These are phyloP conservation scores for Berkeleyomyces basicola DNA, from an alignment of 2,329 filamentous ascomycete genomes.

Conservation along the genomic window DNA sequence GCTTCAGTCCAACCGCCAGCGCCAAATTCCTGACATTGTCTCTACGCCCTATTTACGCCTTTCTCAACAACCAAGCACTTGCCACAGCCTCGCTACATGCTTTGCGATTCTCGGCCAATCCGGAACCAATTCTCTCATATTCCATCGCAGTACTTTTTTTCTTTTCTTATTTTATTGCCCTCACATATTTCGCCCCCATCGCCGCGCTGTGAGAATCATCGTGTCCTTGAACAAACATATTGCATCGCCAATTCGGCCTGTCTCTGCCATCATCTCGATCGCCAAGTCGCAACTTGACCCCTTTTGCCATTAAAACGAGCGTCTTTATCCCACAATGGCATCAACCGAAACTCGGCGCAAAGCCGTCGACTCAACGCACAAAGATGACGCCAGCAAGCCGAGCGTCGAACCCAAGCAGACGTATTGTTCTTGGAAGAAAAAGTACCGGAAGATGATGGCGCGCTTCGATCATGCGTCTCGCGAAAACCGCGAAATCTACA, in stretches of 20 bases:
- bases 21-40: background rate
- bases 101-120: background rate
- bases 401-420: slow-evolving; percentile 33
- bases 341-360: slow-evolving; percentile 11
- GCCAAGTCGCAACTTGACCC: background rate
- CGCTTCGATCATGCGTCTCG: slow-evolving; percentile 63
- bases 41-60: background rate
- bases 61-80: background rate
- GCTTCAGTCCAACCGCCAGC: background rate
- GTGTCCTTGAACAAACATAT: background rate
- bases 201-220: background rate
- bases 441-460: slow-evolving; percentile 83
- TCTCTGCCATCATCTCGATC: background rate
- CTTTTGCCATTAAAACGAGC: background rate
- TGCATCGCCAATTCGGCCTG: background rate
- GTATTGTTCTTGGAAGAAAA: slow-evolving; percentile 69
- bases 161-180: background rate
- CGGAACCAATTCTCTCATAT: background rate
- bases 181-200: background rate
- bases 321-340: slow-evolving; percentile 4
- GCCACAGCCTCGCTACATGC: background rate
- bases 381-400: slow-evolving; percentile 21
- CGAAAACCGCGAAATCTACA: slow-evolving; percentile 67
- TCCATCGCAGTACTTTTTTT: background rate
- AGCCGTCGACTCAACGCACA: slow-evolving; percentile 4